Evolutionary conservation across 2,329 filamentous ascomycete species (phyloP).

Genomic region (Aspergillus sclerotialis): DNA sequence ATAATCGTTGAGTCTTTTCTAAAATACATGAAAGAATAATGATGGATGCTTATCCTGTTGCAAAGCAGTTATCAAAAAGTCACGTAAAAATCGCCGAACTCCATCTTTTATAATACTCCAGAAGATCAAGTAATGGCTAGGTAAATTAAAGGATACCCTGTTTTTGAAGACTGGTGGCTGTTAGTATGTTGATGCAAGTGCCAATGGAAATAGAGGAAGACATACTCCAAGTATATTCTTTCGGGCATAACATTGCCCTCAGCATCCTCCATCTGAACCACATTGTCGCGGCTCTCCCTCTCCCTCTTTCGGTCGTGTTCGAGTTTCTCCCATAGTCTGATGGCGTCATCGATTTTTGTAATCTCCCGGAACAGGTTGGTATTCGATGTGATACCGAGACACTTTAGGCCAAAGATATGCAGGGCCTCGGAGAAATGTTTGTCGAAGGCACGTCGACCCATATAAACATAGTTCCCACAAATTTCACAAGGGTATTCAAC

Average conservation of each 20-base stretch:
- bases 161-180: constrained; percentile 59
- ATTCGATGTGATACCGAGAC: constrained; percentile 79
- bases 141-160: constrained; percentile 66
- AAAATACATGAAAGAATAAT: too few relatives aligned
- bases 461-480: constrained; percentile 98
- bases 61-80: too few relatives aligned
- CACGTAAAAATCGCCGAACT: constrained; percentile 25
- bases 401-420: constrained; percentile 90
- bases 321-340: constrained; percentile 88
- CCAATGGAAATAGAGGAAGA: constrained; percentile 6
- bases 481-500: constrained; percentile 95
- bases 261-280: constrained; percentile 97
- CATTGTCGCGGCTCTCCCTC: constrained; percentile 67
- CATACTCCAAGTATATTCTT: constrained; percentile 83
- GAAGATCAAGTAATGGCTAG: constrained; percentile 7
- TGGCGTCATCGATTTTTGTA: constrained; percentile 80
- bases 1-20: too few relatives aligned
- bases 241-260: constrained; percentile 99
- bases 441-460: constrained; percentile 90
- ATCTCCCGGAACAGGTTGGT: constrained; percentile 91
- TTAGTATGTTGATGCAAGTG: constrained; percentile 14
- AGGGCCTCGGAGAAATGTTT: constrained; percentile 96
- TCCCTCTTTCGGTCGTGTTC: constrained; percentile 75
- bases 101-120: constrained; percentile 19
- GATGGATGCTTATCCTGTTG: too few relatives aligned